Evolutionary conservation across 1,284 basidiomycete genomes (phyloP), one percentile per base, ranked within the genome.

Genomic region (Meripilus lineatus): DNA sequence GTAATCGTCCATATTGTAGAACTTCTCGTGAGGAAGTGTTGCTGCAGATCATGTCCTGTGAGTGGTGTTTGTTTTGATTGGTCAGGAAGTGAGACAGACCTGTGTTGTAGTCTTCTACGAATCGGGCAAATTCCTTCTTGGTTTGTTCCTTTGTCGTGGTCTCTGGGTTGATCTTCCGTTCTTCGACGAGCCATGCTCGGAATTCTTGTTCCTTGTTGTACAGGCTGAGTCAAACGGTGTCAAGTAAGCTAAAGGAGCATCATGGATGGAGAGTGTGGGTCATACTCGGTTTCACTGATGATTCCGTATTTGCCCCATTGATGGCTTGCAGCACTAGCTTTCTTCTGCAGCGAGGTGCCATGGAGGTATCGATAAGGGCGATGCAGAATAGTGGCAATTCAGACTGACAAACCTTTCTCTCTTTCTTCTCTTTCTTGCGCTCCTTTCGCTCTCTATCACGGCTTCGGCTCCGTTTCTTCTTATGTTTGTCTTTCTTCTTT

Each of bases 281-380:
- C 88, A 58, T 57, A 91, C 89, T 92, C 89, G 5, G 77, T 64
- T 56, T 93, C 91, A 25, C 75, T 78, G 48, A 95, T 89, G 50
- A 89, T 76, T 2, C 92, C 92, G 59, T 89, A 85, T 62, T 89
- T 90, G 13, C 92, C 92, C 89, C 89, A 94, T 50, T 90, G 79
- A 20, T 72, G 67, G 7, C 76, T 76, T 26, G 70, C 70, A n/a
- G 74, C 68, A 3, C 63, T 68, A 22, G 69, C 70, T 44, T 77
- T 75, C 53, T 80, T 79, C 63, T 83, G 79, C 71, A 80, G 62
- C 60, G 61, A 38, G 28, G 28, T 5, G 41, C 25, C 40, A 40
- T 40, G 15, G n/a, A n/a, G n/a, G n/a, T 34, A 40, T 35, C 22
- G 42, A 39, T 17, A 18, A 21, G 24, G 21, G 18, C 22, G 32